Conservation (phyloP, 2,329 filamentous ascomycete genomes). For the Fusarium secorum region DNA sequence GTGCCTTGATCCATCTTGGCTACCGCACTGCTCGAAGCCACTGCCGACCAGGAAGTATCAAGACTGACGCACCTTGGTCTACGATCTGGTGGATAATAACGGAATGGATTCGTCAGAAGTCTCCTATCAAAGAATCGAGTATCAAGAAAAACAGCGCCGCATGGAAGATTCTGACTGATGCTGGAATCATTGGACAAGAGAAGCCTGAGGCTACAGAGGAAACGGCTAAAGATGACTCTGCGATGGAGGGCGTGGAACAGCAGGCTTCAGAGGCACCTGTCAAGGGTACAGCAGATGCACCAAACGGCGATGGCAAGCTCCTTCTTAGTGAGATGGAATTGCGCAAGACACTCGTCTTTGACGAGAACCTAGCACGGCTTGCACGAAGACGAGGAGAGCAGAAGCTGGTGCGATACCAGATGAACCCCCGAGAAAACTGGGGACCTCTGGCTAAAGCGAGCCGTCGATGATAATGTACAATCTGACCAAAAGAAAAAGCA, state of each 20-base stretch:
- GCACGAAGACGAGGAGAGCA: conserved; percentile 72
- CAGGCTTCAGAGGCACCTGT: conserved; percentile 1
- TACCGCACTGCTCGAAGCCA: conserved; percentile 88
- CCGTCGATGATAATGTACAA: conserved; percentile 47
- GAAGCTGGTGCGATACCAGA: conserved; percentile 84
- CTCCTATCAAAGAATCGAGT: conserved; percentile 76
- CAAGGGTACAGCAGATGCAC: conserved; percentile 8
- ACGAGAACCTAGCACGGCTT: conserved; percentile 78
- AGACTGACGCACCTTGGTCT: conserved; percentile 91
- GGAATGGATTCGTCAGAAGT: conserved; percentile 85
- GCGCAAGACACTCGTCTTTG: conserved; percentile 72
- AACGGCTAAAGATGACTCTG: conserved; percentile 39
- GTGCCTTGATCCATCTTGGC: conserved; percentile 81
- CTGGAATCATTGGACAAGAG: conserved; percentile 49
- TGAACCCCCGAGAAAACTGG: conserved; percentile 93
- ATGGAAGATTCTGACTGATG: conserved; percentile 68
- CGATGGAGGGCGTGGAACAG: conserved; percentile 52
- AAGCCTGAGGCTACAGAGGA: conserved; percentile 35
- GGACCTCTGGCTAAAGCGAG: conserved; percentile 76
- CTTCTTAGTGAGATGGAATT: conserved; percentile 49
- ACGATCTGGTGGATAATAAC: conserved; percentile 93
- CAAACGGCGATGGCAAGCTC: conserved; percentile 32
- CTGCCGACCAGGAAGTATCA: conserved; percentile 87
- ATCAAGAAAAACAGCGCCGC: conserved; percentile 76
- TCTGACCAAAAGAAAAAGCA: background rate